Conservation (phyloP, 768 basidiomycete genomes). For the Mycena kentingensis region DNA sequence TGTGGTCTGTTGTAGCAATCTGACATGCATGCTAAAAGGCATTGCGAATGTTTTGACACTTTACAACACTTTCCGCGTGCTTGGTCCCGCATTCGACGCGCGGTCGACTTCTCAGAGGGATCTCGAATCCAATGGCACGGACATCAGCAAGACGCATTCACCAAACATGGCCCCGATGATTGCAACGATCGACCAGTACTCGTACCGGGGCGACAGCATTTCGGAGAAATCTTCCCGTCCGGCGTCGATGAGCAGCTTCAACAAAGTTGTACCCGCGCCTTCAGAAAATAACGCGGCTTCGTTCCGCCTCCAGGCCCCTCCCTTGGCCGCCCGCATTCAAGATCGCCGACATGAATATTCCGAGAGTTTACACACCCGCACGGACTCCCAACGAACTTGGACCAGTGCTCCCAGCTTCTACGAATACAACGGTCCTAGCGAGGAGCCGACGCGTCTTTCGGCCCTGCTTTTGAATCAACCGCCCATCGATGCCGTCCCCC, state of each 20-base stretch:
- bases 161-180: conserved; percentile 22
- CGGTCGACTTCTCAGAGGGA: conserved; percentile 31
- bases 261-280: conserved; percentile 13
- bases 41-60: conserved; percentile 66
- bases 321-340: conserved; percentile 22
- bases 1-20: background rate
- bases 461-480: conserved; percentile 19
- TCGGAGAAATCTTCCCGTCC: conserved; percentile 21
- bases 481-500: conserved; percentile 9
- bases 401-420: conserved; percentile 21
- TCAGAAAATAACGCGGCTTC: conserved; percentile 9
- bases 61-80: conserved; percentile 66
- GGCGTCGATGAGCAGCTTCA: conserved; percentile 17
- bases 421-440: conserved; percentile 16
- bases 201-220: conserved; percentile 8
- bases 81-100: conserved; percentile 53
- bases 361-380: conserved; percentile 10
- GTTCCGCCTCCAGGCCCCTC: conserved; percentile 13
- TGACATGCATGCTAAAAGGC: conserved; percentile 41
- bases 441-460: conserved; percentile 9
- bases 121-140: conserved; percentile 11
- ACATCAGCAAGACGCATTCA: background rate
- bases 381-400: conserved; percentile 22
- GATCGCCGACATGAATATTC: conserved; percentile 15
- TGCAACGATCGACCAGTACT: conserved; percentile 13